Conservation (phyloP, 306 rosid genomes). For the Herpetospermum pedunculosum region DNA sequence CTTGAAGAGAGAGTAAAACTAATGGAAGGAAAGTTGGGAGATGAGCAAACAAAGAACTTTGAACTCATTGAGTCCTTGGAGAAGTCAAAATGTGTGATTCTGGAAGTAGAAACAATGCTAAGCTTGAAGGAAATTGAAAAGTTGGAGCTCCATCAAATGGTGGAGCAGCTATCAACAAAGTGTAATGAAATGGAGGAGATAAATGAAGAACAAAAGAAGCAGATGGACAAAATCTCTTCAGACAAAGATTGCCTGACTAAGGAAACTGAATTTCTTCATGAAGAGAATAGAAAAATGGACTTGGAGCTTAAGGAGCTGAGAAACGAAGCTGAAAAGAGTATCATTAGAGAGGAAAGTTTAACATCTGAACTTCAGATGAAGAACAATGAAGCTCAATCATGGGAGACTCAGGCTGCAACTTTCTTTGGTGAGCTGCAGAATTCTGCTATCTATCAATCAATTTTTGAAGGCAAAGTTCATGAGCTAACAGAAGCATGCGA, state of each 20-base stretch:
- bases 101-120: conserved; percentile 18
- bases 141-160: conserved; percentile 27
- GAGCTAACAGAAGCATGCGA: conserved; percentile 50
- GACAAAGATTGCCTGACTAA: conserved; percentile 27
- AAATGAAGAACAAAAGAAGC: conserved; percentile 32
- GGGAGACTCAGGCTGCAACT: conserved; percentile 51
- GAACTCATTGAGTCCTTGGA: conserved; percentile 38
- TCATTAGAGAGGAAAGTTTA: conserved; percentile 28
- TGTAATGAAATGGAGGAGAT: conserved; percentile 26
- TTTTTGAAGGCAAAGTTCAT: conserved; percentile 55
- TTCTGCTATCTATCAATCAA: conserved; percentile 36
- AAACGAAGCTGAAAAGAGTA: conserved; percentile 34
- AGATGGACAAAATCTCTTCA: conserved; percentile 25
- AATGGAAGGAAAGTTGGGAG: conserved; percentile 36
- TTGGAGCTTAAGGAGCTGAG: conserved; percentile 23
- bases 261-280: conserved; percentile 25
- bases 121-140: conserved; percentile 27
- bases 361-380: conserved; percentile 29
- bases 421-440: conserved; percentile 44
- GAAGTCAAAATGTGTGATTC: conserved; percentile 29
- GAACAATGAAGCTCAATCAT: conserved; percentile 37
- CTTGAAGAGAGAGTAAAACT: conserved; percentile 47
- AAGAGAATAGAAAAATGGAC: conserved; percentile 40
- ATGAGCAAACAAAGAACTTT: conserved; percentile 25
- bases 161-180: conserved; percentile 30